Evolutionary conservation across 2,329 filamentous ascomycete species (phyloP).

Genomic region (Zalaria obscura): DNA sequence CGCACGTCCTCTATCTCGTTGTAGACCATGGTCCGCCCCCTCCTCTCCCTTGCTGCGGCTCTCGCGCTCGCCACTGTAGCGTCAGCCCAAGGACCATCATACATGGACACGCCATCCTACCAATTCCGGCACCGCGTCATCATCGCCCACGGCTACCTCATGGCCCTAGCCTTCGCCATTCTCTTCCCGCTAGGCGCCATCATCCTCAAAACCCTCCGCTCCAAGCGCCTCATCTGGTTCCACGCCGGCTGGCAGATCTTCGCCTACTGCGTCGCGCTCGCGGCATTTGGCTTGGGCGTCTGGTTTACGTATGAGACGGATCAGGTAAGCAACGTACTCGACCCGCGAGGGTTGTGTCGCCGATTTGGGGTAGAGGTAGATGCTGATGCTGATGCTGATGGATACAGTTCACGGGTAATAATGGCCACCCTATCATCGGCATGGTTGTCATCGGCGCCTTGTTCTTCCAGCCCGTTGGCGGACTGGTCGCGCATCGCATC

Average conservation of each 20-base stretch:
- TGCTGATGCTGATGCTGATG: neutral
- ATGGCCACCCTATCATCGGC: constrained; percentile 43
- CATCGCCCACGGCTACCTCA: constrained; percentile 15
- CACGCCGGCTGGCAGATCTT: constrained; percentile 26
- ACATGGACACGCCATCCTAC: neutral
- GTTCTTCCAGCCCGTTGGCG: constrained; percentile 39
- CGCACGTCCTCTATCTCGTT: too few species aligned
- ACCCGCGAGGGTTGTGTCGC: neutral
- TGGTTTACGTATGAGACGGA: constrained; percentile 22
- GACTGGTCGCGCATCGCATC: constrained; percentile 41
- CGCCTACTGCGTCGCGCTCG: constrained; percentile 19
- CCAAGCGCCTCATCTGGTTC: constrained; percentile 16
- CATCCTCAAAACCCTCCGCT: constrained; percentile 22
- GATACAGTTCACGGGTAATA: constrained; percentile 6
- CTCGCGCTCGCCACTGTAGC: neutral
- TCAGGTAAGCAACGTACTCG: constrained; percentile 13
- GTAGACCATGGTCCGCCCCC: too few species aligned
- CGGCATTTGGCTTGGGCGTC: constrained; percentile 26
- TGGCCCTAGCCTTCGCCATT: constrained; percentile 19
- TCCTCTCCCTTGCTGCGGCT: too few species aligned
- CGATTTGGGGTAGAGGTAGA: too few species aligned
- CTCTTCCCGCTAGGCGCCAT: constrained; percentile 20
- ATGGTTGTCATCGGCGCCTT: constrained; percentile 38
- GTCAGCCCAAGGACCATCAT: constrained; percentile 1
- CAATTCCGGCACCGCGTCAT: neutral